Percentiles rank a stretch among this genome's conserved stretches.
Conservation (phyloP, 1,284 basidiomycete species). For the Boletus semigastroideus region DNA sequence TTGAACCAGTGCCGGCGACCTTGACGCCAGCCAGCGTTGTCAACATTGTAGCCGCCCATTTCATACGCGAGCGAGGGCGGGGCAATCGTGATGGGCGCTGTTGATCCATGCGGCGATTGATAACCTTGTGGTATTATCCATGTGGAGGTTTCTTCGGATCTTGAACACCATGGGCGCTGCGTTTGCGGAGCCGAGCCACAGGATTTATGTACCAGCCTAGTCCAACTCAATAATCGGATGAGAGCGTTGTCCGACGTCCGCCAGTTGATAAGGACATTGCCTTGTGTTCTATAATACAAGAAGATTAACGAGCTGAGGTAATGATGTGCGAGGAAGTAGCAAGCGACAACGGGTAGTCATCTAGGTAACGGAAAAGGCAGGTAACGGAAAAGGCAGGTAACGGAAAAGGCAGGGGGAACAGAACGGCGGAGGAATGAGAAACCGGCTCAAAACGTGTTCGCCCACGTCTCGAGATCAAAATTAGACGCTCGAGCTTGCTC, state of each 20-base stretch:
- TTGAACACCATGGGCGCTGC: too few species aligned
- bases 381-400: too few species aligned
- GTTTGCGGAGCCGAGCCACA: background rate
- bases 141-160: too few species aligned
- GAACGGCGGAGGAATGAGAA: slow-evolving; percentile 15
- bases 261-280: slow-evolving; percentile 17
- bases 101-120: too few species aligned
- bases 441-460: slow-evolving; percentile 51
- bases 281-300: slow-evolving; percentile 33
- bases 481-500: slow-evolving; percentile 45
- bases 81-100: background rate
- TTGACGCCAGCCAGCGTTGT: background rate
- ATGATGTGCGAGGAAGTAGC: slow-evolving; percentile 32
- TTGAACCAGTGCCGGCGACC: too few species aligned
- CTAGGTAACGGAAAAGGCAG: slow-evolving; percentile 15
- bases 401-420: slow-evolving; percentile 9
- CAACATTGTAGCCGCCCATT: background rate
- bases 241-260: too few species aligned
- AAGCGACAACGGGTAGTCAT: slow-evolving; percentile 25
- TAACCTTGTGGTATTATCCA: too few species aligned
- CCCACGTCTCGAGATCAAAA: slow-evolving; percentile 65
- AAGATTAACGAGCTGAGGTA: slow-evolving; percentile 29
- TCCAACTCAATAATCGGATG: background rate
- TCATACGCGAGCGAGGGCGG: background rate
- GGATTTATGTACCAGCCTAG: background rate